These are phyloP conservation scores for Dactylellina parvicollis DNA, from an alignment of 2,329 filamentous ascomycete species.

Conservation along the genomic window DNA sequence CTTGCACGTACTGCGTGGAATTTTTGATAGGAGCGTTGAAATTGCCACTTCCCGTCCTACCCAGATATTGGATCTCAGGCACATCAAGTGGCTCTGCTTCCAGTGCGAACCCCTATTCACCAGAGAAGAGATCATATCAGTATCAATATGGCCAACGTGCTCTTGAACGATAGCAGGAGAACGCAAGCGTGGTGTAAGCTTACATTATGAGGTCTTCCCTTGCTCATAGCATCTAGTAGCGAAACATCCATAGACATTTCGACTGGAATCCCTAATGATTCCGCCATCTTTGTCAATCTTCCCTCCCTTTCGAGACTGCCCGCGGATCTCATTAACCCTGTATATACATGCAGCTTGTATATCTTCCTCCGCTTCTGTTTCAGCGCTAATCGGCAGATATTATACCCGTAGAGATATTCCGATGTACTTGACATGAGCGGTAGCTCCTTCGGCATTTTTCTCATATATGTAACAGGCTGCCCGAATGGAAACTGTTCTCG, in stretches of 20 bases:
- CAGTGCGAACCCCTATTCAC: conserved; percentile 74
- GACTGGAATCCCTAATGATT: conserved; percentile 66
- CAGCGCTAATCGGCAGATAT: conserved; percentile 66
- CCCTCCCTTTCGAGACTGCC: conserved; percentile 65
- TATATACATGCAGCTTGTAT: conserved; percentile 84
- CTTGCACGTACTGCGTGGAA: conserved; percentile 26
- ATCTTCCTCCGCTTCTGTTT: conserved; percentile 74
- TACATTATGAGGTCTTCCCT: conserved; percentile 82
- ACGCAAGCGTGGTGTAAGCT: too few relatives aligned
- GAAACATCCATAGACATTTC: conserved; percentile 69
- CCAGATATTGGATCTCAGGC: conserved; percentile 72
- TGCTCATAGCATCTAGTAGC: conserved; percentile 76
- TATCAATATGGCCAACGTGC: too few relatives aligned
- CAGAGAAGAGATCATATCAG: background rate
- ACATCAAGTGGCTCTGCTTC: conserved; percentile 86
- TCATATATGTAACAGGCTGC: background rate
- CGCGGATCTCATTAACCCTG: conserved; percentile 65
- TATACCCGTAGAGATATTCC: conserved; percentile 44
- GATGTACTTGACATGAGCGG: background rate
- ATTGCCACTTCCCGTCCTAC: conserved; percentile 71
- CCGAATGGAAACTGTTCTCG: background rate
- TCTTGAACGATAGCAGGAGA: too few relatives aligned
- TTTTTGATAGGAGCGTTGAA: conserved; percentile 71
- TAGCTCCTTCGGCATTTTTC: conserved; percentile 27
- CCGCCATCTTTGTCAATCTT: conserved; percentile 65